Evolutionary conservation across 441 rosid species (phyloP), one percentile per base, ranked within the genome.

Genomic region (Erysimum cheiri): DNA sequence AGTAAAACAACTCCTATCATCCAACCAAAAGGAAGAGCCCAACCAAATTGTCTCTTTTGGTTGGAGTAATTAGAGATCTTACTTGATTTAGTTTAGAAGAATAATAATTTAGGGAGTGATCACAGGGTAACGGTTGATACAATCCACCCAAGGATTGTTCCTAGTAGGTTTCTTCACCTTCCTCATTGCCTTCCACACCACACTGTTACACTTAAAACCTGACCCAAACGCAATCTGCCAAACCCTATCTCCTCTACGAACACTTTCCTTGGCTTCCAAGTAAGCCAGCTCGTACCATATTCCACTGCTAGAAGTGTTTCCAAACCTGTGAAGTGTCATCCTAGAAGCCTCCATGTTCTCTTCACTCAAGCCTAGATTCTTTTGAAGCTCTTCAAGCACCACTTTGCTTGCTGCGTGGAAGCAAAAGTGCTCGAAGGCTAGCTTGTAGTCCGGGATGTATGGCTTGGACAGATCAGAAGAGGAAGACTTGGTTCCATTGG

Each of bases 141-240:
- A 82, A 10, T 82, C 86, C 48, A 85, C 87, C 98, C 98, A 91
- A 5, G 98, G 96, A 69, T 88, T 81, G 63, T 70, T 85, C 75
- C 74, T 78, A 0, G 75, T 33, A 3, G 97, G 93, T 77, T 86
- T 89, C 77, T 80, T 82, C 11, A 85, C 84, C 22, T 89, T 83
- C 37, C 80, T 77, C 87, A 91, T 82, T 5, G 96, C 80, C 67
- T 79, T 78, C 97, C 95, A 93, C 10, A 93, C 95, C 53, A 89
- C 72, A 62, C 93, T 93, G 74, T 93, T 93, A 83, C 98, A 93
- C 85, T 93, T 91, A 39, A 93, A 89, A n/a, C 97, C 97, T 0
- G 97, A 91, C 17, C 95, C 98, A 7, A 85, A 93, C 0, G 96
- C 85, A 3, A 89, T 77, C 80, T 93, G 97, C 97, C 98, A 93